Evolutionary conservation across 2,329 filamentous ascomycete genomes (phyloP).

Genomic region (Phoma sp.): DNA sequence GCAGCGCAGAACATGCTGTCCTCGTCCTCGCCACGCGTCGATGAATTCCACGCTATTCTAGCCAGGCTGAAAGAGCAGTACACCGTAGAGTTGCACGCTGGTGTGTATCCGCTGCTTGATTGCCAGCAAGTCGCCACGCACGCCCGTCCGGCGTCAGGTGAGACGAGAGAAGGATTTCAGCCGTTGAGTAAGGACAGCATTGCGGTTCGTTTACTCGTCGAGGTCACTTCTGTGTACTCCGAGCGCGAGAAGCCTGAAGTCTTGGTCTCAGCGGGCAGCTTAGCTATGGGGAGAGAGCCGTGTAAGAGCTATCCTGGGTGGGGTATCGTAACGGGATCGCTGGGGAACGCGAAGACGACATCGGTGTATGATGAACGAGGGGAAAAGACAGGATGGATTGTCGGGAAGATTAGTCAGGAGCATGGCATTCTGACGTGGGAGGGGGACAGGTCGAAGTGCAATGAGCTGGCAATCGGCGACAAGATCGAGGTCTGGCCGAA

Average conservation of each 20-base stretch:
- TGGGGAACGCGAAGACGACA: slow-evolving; percentile 31
- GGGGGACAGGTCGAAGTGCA: slow-evolving; percentile 41
- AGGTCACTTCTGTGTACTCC: slow-evolving; percentile 72
- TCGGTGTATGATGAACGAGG: slow-evolving; percentile 37
- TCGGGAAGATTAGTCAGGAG: slow-evolving; percentile 77
- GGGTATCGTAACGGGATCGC: slow-evolving; percentile 71
- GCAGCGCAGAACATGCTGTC: slow-evolving; percentile 66
- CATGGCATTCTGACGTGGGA: slow-evolving; percentile 75
- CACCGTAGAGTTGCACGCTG: slow-evolving; percentile 73
- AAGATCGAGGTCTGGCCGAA: slow-evolving; percentile 78
- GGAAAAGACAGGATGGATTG: slow-evolving; percentile 64
- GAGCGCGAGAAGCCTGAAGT: slow-evolving; percentile 61
- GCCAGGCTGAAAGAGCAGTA: slow-evolving; percentile 40
- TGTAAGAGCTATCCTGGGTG: slow-evolving; percentile 74
- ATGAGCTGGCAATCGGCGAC: slow-evolving; percentile 65
- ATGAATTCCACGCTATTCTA: slow-evolving; percentile 52
- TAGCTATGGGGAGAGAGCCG: slow-evolving; percentile 76
- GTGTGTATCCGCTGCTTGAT: slow-evolving; percentile 77
- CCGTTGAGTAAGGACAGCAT: slow-evolving; percentile 63
- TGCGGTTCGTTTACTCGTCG: slow-evolving; percentile 71
- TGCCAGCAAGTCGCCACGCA: slow-evolving; percentile 80
- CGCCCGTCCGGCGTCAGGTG: slow-evolving; percentile 55
- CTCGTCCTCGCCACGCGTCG: slow-evolving; percentile 42
- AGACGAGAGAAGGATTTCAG: slow-evolving; percentile 22
- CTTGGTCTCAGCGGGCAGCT: slow-evolving; percentile 70